Evolutionary conservation across 257 asterid genomes (phyloP).

Genomic region (Fraxinus cuspidata): DNA sequence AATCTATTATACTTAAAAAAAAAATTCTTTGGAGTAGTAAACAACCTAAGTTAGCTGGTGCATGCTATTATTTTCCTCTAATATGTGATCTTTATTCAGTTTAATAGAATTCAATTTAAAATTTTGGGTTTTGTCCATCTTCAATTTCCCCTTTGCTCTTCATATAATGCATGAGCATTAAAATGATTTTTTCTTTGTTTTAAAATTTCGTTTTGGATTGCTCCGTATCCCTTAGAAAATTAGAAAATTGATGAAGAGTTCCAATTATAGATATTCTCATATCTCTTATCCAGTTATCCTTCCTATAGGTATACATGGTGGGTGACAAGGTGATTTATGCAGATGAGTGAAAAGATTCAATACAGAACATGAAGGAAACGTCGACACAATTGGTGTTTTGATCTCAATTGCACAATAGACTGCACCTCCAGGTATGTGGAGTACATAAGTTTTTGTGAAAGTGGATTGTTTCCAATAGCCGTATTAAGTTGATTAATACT

Average conservation of each 20-base stretch:
- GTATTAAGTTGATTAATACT: conserved; percentile 6
- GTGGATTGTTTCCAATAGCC: conserved; percentile 1
- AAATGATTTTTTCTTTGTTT: background rate
- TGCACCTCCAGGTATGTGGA: conserved; percentile 73
- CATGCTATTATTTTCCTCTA: background rate
- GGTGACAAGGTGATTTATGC: conserved; percentile 81
- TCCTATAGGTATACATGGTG: conserved; percentile 84
- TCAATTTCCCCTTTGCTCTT: background rate
- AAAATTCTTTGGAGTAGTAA: background rate
- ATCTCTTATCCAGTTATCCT: conserved; percentile 76
- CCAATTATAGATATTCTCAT: conserved; percentile 78
- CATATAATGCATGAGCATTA: background rate
- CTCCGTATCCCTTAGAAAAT: background rate
- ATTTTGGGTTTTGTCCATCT: background rate
- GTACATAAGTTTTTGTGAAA: background rate
- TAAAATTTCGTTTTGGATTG: background rate
- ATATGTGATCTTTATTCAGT: conserved; percentile 7
- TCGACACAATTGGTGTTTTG: conserved; percentile 80
- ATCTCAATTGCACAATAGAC: conserved; percentile 67
- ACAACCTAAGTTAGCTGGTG: background rate
- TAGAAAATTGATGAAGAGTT: conserved; percentile 16
- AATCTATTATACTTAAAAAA: background rate
- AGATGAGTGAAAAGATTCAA: conserved; percentile 73
- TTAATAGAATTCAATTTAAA: background rate
- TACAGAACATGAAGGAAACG: conserved; percentile 82